Percentiles rank a stretch among this genome's conserved stretches.
Conservation (phyloP, 2,329 filamentous ascomycete species). For the Tolypocladium ovalisporum region DNA sequence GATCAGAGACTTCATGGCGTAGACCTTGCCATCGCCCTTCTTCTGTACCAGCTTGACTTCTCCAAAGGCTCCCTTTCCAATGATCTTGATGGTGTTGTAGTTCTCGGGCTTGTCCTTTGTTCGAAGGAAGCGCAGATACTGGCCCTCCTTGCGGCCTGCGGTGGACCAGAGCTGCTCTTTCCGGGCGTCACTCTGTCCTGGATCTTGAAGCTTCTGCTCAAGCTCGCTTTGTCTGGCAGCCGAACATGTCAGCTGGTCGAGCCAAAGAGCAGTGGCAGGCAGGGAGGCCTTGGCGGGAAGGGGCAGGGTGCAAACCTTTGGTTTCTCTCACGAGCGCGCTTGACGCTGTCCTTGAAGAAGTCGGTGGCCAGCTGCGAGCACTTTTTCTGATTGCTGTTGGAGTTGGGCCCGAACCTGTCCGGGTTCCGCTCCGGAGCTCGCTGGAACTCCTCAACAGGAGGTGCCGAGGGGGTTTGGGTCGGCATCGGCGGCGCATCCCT, state of each 20-base stretch:
- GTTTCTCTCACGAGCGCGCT: conserved; percentile 89
- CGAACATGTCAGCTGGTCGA: not conserved
- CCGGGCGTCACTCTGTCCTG: conserved; percentile 60
- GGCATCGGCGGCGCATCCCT: conserved; percentile 56
- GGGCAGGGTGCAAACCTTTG: conserved; percentile 55
- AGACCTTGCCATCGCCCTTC: conserved; percentile 92
- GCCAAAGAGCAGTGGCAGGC: not conserved
- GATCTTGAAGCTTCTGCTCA: conserved; percentile 73
- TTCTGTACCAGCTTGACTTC: conserved; percentile 97
- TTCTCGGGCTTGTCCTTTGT: conserved; percentile 91
- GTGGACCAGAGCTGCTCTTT: conserved; percentile 79
- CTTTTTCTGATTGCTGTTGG: conserved; percentile 61
- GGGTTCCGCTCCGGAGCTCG: conserved; percentile 77
- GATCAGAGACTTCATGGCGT: conserved; percentile 95
- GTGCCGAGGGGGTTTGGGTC: conserved; percentile 46
- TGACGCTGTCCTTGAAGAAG: conserved; percentile 98
- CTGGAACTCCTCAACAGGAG: conserved; percentile 50
- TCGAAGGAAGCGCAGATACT: conserved; percentile 86
- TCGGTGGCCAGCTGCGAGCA: conserved; percentile 64
- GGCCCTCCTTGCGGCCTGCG: conserved; percentile 78
- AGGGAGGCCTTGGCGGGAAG: not conserved
- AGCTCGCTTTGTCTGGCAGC: conserved; percentile 72
- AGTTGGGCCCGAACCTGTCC: conserved; percentile 57
- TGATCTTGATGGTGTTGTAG: conserved; percentile 94
- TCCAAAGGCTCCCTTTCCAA: conserved; percentile 96